Base-by-base conservation (phyloP, 192 early-diverging fungal genomes). In the Rhizophlyctis rosea region DNA sequence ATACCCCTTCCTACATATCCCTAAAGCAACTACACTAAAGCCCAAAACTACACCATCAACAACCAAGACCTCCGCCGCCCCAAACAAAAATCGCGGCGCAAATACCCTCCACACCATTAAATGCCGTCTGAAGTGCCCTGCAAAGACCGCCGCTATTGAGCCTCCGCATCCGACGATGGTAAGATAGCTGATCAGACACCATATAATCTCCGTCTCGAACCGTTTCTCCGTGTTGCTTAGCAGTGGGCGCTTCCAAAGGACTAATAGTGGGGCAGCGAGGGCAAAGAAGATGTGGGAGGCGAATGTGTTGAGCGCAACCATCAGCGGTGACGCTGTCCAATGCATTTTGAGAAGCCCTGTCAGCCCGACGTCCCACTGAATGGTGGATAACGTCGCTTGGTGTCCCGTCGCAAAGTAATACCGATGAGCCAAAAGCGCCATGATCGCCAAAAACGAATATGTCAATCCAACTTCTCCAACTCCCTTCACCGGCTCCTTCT, bases 81-180 rank as follows among this genome's bases (percentile, higher is more conserved):
- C 55, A 27, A 72, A 76, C 73, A 98, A 81, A 61, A 90, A 93
- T 61, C 93, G 79, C 1, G 95, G 94, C 9, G 90, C 92, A 89
- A 93, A 98, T 7, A 96, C 82, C 59, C 91, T 92, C 95, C 94
- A 98, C n/a, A 93, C 91, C 95, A 96, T 96, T 61, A 96, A 78
- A 71, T 98, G 94, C 1, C 95, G 76, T 47, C 90, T 71, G 69
- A 92, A 90, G 64, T 75, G 70, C 9, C 82, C 88, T 0, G 87
- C 90, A 34, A 79, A 78, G 32, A 81, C 67, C 29, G 86, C 82
- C 13, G 48, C 81, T 47, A 2, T 79, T 56, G 47, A 79, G 23
- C 36, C 73, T 62, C 54, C 83, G 62, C 59, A 80, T 78, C 50
- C 75, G 73, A 50, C 68, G 70, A 71, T 63, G 25, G 57, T 47